Percentiles rank a stretch among this genome's conserved stretches.
These are phyloP conservation scores for Myxozyma mucilagina DNA, from an alignment of 805 yeast genomes.

Conservation along the genomic window DNA sequence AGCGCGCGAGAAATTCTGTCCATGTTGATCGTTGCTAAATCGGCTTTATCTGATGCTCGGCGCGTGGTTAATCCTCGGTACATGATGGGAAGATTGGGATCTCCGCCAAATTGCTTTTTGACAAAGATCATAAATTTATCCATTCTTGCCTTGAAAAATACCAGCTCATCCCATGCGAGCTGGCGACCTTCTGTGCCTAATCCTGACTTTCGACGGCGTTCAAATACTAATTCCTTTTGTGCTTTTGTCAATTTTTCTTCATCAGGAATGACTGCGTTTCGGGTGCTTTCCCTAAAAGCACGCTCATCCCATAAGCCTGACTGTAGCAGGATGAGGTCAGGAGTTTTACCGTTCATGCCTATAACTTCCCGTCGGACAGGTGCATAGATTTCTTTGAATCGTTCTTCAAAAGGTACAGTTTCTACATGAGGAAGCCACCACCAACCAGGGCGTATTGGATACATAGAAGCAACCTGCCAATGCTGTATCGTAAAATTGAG, in stretches of 20 bases:
- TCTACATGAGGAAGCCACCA: slow-evolving; percentile 26
- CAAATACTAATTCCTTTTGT: not conserved
- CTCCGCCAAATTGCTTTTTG: slow-evolving; percentile 14
- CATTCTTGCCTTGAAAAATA: slow-evolving; percentile 9
- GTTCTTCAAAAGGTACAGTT: slow-evolving; percentile 25
- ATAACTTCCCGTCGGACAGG: slow-evolving; percentile 2
- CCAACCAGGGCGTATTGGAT: slow-evolving; percentile 24
- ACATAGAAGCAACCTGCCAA: slow-evolving; percentile 29
- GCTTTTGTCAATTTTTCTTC: not conserved
- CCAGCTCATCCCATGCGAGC: slow-evolving; percentile 20
- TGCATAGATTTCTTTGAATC: slow-evolving; percentile 13
- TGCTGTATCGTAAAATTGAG: slow-evolving; percentile 26
- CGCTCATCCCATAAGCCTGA: slow-evolving; percentile 18
- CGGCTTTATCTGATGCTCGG: slow-evolving; percentile 4
- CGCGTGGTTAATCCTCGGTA: slow-evolving; percentile 14
- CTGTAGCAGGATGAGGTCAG: slow-evolving; percentile 18
- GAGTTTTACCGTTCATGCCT: slow-evolving; percentile 14
- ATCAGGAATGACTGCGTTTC: not conserved
- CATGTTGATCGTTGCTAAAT: slow-evolving; percentile 6
- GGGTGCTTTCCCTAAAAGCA: slow-evolving; percentile 7
- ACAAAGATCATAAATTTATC: slow-evolving; percentile 6
- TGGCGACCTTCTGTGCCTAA: slow-evolving; percentile 5
- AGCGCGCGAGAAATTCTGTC: slow-evolving; percentile 15
- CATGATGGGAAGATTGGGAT: slow-evolving; percentile 21
- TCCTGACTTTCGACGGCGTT: not conserved